These are phyloP conservation scores for Citrus inodora DNA, from an alignment of 345 rosid genomes.

Conservation along the genomic window DNA sequence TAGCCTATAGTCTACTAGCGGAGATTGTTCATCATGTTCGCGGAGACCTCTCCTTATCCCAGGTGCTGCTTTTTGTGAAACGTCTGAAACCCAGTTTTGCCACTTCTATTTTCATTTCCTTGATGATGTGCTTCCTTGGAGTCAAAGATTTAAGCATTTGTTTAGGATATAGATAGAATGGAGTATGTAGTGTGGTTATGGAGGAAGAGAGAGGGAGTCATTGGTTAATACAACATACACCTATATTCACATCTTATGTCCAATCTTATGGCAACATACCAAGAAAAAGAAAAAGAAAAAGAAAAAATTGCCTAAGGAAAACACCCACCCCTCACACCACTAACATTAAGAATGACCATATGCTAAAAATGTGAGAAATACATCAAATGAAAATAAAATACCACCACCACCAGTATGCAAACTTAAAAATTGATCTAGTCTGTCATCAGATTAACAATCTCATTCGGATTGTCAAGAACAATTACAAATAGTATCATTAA, in stretches of 20 bases:
- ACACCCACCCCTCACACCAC: background rate
- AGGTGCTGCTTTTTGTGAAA: constrained; percentile 42
- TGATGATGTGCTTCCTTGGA: background rate
- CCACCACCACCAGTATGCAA: background rate
- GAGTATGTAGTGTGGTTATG: background rate
- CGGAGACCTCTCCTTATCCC: constrained; percentile 75
- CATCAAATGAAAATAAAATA: background rate
- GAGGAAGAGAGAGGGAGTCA: background rate
- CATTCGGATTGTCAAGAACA: background rate
- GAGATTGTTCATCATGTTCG: constrained; percentile 99
- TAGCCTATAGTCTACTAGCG: constrained; percentile 96
- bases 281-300: background rate
- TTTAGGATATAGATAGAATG: too few species aligned
- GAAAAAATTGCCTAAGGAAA: background rate
- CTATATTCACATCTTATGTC: background rate
- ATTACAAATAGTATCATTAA: background rate
- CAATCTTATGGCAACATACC: background rate
- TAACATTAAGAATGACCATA: background rate
- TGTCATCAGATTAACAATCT: background rate
- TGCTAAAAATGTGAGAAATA: background rate
- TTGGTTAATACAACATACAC: background rate
- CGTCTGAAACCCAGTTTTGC: background rate
- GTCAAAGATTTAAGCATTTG: background rate
- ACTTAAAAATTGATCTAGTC: background rate
- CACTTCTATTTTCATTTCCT: background rate